Evolutionary conservation across 1,139 yeast genomes (phyloP), one percentile per base, ranked within the genome.

Genomic region (Sugiyamaella xylanicola): DNA sequence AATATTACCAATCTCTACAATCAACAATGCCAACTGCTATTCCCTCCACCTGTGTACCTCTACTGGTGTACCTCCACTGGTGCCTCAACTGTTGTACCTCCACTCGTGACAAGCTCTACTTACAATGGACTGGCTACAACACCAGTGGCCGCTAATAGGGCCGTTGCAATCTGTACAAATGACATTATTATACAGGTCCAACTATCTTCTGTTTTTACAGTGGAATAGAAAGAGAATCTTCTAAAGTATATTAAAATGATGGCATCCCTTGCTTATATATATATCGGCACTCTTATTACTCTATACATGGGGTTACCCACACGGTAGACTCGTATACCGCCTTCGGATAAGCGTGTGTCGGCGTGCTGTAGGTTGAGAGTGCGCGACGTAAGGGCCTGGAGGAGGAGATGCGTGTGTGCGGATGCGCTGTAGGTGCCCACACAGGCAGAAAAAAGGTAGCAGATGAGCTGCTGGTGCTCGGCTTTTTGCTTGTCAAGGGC

Each of bases 81-180:
- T n/a, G n/a, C n/a, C n/a, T n/a, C n/a, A n/a, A n/a, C n/a, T n/a
- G n/a, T n/a, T n/a, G n/a, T n/a, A n/a, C n/a, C n/a, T n/a, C n/a
- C n/a, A n/a, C n/a, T n/a, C n/a, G n/a, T n/a, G n/a, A n/a, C n/a
- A n/a, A n/a, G n/a, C n/a, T n/a, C n/a, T 25, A 48, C 52, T 48
- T 48, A 48, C 52, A 48, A 40, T 40, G 52, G 52, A 48, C 52
- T 25, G 7, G 40, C 47, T 19, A 29, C 25, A 8, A 48, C 52
- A 9, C 29, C 40, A 13, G 40, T 29, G 15, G 37, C 32, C n/a
- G 46, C 46, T 13, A 48, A 13, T 17, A 48, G 19, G n/a, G 32
- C 29, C 20, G 52, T 39, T 3, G 43, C 37, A 15, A 48, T 11
- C 29, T 25, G 35, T 36, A 36, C 35, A 16, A 46, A 46, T 17